phyloP scores from a whole-genome alignment of 2,329 filamentous ascomycete genomes.

The Aureobasidium sp. region DNA sequence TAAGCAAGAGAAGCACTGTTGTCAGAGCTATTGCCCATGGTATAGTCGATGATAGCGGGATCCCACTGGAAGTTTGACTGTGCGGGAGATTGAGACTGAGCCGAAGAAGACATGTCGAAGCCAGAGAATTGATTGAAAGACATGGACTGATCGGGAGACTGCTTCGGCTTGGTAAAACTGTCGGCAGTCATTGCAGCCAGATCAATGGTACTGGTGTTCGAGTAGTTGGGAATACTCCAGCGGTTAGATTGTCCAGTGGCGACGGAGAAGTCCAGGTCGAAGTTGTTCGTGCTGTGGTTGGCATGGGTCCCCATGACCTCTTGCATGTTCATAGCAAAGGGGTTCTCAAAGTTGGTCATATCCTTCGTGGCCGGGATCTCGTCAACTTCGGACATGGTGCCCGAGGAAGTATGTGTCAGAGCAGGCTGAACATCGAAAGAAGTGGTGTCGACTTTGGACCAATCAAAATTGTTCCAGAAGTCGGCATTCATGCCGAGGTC shows the following conservation, averaged over 20 bases:
- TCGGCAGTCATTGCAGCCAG: constrained; percentile 1
- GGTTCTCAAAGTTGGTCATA: constrained; percentile 26
- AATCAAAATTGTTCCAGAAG: constrained; percentile 17
- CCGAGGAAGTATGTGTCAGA: constrained; percentile 32
- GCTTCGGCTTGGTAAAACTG: constrained; percentile 4
- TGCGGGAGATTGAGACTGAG: constrained; percentile 1
- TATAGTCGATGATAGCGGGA: constrained; percentile 11
- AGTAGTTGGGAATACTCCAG: constrained; percentile 19
- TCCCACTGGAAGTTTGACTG: constrained; percentile 15
- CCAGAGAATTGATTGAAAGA: constrained; percentile 15
- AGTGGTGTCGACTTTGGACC: constrained; percentile 17
- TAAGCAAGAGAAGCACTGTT: constrained; percentile 6
- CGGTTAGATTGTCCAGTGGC: constrained; percentile 12
- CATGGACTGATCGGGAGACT: constrained; percentile 18
- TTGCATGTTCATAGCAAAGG: constrained; percentile 28
- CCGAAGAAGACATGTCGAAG: constrained; percentile 5
- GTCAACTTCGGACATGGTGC: constrained; percentile 33
- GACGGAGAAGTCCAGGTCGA: constrained; percentile 5
- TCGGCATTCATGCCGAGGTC: constrained; percentile 10
- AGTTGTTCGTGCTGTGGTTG: constrained; percentile 23
- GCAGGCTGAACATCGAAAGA: constrained; percentile 28
- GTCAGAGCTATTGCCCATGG: constrained; percentile 3
- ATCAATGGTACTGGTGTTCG: constrained; percentile 14
- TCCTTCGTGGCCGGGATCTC: constrained; percentile 32
- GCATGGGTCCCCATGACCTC: constrained; percentile 28